Evolutionary conservation across 192 early-diverging fungal species (phyloP).

Genomic region (Physocladia obscura): DNA sequence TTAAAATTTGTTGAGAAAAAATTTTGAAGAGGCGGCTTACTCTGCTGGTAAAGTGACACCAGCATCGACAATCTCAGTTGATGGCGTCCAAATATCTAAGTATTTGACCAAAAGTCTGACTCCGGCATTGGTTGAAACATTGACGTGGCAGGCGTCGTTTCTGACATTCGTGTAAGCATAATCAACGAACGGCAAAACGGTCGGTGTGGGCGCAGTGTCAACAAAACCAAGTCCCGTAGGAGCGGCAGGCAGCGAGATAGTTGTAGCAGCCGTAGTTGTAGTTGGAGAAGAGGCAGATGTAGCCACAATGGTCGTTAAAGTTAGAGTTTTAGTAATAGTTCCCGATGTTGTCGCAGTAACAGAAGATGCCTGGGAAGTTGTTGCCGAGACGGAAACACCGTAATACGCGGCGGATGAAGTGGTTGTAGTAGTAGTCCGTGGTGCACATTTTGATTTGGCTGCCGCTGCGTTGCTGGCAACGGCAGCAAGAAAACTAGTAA

Average conservation of each 20-base stretch:
- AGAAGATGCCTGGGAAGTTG: too few species aligned
- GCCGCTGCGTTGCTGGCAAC: too few species aligned
- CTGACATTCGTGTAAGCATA: conserved; percentile 18
- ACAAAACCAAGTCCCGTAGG: conserved; percentile 21
- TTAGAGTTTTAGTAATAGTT: too few species aligned
- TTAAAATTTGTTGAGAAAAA: too few species aligned
- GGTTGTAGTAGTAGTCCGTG: too few species aligned
- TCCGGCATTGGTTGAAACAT: conserved; percentile 28
- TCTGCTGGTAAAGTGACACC: conserved; percentile 20
- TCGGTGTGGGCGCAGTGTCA: conserved; percentile 14
- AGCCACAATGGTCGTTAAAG: neutral
- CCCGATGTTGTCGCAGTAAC: too few species aligned
- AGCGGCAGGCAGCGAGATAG: neutral
- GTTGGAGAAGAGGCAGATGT: neutral
- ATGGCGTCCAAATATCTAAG: conserved; percentile 31
- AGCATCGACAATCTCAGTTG: conserved; percentile 23
- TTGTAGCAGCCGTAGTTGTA: neutral
- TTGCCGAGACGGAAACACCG: too few species aligned
- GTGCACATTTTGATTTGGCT: too few species aligned
- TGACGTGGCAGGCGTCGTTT: conserved; percentile 29
- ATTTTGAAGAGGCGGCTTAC: too few species aligned
- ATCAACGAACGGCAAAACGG: conserved; percentile 22
- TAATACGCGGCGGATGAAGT: too few species aligned
- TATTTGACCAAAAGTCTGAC: conserved; percentile 18
- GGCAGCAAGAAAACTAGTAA: too few species aligned